phyloP scores from a whole-genome alignment of 768 basidiomycete genomes.

The Mycena filopes region DNA sequence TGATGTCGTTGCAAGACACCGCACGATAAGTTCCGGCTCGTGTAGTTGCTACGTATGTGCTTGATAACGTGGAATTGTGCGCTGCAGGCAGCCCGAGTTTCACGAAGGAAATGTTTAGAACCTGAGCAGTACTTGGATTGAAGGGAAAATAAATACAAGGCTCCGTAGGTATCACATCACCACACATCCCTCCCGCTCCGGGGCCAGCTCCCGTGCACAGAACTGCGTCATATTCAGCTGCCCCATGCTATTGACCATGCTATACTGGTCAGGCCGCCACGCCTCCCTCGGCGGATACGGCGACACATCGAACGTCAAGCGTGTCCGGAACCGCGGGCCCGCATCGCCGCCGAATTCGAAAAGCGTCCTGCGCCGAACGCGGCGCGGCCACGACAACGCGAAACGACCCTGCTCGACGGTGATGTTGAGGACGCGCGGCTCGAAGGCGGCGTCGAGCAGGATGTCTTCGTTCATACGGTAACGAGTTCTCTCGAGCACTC shows the following conservation, averaged over 20 bases:
- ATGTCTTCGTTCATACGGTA: slow-evolving; percentile 10
- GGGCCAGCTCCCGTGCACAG: slow-evolving; percentile 5
- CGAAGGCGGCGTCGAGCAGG: slow-evolving; percentile 13
- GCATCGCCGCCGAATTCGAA: not conserved
- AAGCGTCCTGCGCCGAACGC: too few relatives aligned
- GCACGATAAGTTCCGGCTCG: too few relatives aligned
- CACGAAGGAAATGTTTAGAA: too few relatives aligned
- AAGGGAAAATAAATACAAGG: too few relatives aligned
- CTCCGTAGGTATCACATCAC: not conserved
- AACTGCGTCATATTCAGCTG: slow-evolving; percentile 13
- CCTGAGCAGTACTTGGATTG: too few relatives aligned
- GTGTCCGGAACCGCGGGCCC: not conserved
- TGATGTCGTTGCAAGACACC: too few relatives aligned
- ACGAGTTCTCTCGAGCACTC: not conserved
- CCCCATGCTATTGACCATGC: slow-evolving; percentile 1
- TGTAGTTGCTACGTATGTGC: too few relatives aligned
- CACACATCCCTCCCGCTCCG: not conserved
- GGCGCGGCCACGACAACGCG: not conserved
- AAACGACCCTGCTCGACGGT: slow-evolving; percentile 14
- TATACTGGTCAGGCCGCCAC: not conserved
- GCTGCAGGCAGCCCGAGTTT: too few relatives aligned
- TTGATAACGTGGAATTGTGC: too few relatives aligned
- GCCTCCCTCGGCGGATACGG: slow-evolving; percentile 9
- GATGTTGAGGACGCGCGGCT: slow-evolving; percentile 8
- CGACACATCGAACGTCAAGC: slow-evolving; percentile 6